A percentile compares a stretch with the other conserved stretches of the same genome.
phyloP scores from a whole-genome alignment of 2,329 filamentous ascomycete genomes.

The Alternaria postmessia region DNA sequence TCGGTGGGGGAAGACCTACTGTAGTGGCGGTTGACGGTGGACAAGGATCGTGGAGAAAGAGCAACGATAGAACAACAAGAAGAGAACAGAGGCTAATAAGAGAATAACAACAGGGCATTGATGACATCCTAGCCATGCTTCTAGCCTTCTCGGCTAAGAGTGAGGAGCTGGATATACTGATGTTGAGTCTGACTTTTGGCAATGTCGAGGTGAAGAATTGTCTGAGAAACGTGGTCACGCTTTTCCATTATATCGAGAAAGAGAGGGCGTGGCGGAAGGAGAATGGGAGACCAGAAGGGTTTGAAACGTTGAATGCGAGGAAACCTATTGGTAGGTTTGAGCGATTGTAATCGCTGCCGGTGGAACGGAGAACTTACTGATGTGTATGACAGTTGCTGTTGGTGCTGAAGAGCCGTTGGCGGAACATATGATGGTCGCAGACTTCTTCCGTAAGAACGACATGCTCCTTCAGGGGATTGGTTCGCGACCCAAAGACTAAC shows the following conservation, averaged over 20 bases:
- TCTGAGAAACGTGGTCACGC: conserved; percentile 83
- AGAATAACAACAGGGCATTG: conserved; percentile 70
- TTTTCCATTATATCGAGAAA: conserved; percentile 92
- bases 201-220: conserved; percentile 91
- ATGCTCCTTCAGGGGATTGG: neutral
- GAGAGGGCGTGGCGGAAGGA: conserved; percentile 84
- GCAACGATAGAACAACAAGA: neutral
- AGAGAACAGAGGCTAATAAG: neutral
- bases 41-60: neutral
- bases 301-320: conserved; percentile 72
- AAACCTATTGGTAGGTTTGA: conserved; percentile 70
- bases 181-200: conserved; percentile 91
- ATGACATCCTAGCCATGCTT: conserved; percentile 89
- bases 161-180: conserved; percentile 83
- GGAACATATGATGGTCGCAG: conserved; percentile 73
- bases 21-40: too few species aligned
- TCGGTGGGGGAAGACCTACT: neutral
- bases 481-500: conserved; percentile 7
- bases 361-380: neutral
- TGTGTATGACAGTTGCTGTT: conserved; percentile 68
- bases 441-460: conserved; percentile 78
- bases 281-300: conserved; percentile 73
- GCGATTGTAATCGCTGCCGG: too few species aligned
- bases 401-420: conserved; percentile 87
- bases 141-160: conserved; percentile 82